Percentiles rank a stretch among this genome's conserved stretches.
Evolutionary conservation across 1,284 basidiomycete species (phyloP).

Genomic region (Moniliophthora roreri): DNA sequence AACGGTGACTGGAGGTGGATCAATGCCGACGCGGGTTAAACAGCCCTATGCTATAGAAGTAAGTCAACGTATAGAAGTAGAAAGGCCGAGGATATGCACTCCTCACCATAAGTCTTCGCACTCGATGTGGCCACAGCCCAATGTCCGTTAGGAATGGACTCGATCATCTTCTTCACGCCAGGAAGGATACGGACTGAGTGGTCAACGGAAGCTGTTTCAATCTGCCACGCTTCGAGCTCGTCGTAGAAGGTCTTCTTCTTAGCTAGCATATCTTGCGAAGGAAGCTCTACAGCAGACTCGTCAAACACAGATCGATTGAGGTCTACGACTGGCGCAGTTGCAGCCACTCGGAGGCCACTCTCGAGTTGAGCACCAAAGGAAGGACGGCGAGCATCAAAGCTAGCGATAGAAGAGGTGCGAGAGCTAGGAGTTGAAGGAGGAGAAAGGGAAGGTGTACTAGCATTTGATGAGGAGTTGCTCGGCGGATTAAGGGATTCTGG

Average conservation of each 20-base stretch:
- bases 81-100: constrained; percentile 9
- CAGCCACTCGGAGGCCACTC: constrained; percentile 43
- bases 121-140: constrained; percentile 79
- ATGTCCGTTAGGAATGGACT: constrained; percentile 61
- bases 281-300: background rate
- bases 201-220: constrained; percentile 62
- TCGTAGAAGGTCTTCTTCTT: constrained; percentile 28
- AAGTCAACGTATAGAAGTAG: constrained; percentile 12
- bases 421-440: constrained; percentile 37
- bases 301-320: constrained; percentile 30
- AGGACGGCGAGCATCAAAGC: constrained; percentile 40
- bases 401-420: constrained; percentile 36
- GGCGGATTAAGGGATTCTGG: constrained; percentile 22
- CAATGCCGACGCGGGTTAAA: constrained; percentile 71
- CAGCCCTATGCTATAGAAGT: constrained; percentile 68
- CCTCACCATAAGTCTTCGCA: constrained; percentile 67
- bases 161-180: constrained; percentile 68
- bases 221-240: constrained; percentile 48
- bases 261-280: constrained; percentile 31
- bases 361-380: constrained; percentile 50
- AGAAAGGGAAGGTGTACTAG: constrained; percentile 37
- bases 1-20: constrained; percentile 70
- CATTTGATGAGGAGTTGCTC: constrained; percentile 29
- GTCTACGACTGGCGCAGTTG: constrained; percentile 37
- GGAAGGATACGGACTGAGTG: constrained; percentile 73